Evolutionary conservation across 768 basidiomycete species (phyloP).

Genomic region (Leccinellum albellum): DNA sequence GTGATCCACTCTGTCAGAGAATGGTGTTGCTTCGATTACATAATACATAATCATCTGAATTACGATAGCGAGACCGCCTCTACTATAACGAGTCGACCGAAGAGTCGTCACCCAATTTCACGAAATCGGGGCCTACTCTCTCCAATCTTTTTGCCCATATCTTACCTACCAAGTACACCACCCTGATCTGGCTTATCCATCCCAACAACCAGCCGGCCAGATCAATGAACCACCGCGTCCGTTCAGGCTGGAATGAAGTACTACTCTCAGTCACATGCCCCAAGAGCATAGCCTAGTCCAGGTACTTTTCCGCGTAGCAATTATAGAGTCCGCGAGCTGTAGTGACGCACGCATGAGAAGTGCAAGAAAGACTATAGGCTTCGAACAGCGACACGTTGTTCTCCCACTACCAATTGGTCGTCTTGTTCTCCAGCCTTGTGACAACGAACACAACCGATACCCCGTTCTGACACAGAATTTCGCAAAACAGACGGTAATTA

Average conservation of each 20-base stretch:
- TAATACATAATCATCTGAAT: too few species aligned
- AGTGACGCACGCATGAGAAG: conserved; percentile 39
- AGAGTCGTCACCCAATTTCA: conserved; percentile 19
- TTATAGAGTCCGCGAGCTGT: conserved; percentile 28
- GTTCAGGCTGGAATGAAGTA: conserved; percentile 22
- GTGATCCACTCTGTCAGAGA: conserved; percentile 4
- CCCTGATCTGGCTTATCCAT: conserved; percentile 19
- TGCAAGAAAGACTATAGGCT: conserved; percentile 17
- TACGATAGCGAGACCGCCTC: background rate
- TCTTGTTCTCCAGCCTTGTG: conserved; percentile 32
- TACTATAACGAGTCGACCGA: conserved; percentile 11
- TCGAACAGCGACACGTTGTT: conserved; percentile 32
- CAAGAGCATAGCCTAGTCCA: conserved; percentile 27
- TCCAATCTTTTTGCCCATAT: conserved; percentile 25
- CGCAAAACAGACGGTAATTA: conserved; percentile 31
- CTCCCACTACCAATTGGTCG: conserved; percentile 32
- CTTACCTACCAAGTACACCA: conserved; percentile 18
- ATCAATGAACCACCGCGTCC: conserved; percentile 23
- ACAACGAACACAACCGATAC: conserved; percentile 32
- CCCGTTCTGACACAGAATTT: conserved; percentile 29
- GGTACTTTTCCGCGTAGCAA: conserved; percentile 27
- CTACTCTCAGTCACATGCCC: conserved; percentile 11
- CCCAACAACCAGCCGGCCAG: conserved; percentile 16
- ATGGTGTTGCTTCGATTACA: conserved; percentile 2
- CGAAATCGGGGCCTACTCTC: conserved; percentile 18